Evolutionary conservation across 2,329 filamentous ascomycete species (phyloP).

Genomic region (Zymoseptoria crescenta): DNA sequence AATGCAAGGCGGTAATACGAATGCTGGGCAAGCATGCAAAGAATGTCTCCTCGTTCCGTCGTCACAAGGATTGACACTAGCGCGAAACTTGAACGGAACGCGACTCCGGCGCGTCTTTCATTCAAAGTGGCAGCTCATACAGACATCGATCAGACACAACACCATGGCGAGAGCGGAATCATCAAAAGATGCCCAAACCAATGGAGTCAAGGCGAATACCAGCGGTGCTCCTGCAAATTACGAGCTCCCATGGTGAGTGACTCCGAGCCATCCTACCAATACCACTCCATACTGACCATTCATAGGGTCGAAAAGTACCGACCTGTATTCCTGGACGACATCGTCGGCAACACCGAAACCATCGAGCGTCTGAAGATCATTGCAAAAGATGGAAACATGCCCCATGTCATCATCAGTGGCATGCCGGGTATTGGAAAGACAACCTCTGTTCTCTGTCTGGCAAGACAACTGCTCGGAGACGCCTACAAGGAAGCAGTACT

Average conservation of each 20-base stretch:
- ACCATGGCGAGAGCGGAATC: conserved; percentile 43
- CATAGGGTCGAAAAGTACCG: conserved; percentile 95
- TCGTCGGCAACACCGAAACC: conserved; percentile 96
- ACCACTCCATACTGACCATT: neutral
- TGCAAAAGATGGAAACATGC: conserved; percentile 97
- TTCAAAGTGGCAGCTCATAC: neutral
- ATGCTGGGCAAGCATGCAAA: neutral
- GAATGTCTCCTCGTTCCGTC: neutral
- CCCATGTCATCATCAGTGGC: conserved; percentile 97
- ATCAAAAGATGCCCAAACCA: conserved; percentile 39
- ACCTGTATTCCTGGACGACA: conserved; percentile 87
- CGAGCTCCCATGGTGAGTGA: conserved; percentile 67
- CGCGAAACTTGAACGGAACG: neutral
- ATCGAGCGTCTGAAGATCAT: conserved; percentile 97
- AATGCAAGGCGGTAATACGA: neutral
- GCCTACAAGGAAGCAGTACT: conserved; percentile 96
- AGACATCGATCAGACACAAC: conserved; percentile 1
- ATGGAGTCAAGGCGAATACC: conserved; percentile 36
- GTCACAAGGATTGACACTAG: neutral
- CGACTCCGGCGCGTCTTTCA: neutral
- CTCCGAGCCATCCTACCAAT: neutral
- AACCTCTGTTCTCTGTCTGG: conserved; percentile 87
- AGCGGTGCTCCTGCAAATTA: conserved; percentile 44
- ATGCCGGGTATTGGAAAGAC: conserved; percentile 99
- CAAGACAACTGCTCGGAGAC: conserved; percentile 72